Percentiles rank a stretch among this genome's conserved stretches.
These are phyloP conservation scores for Chlorella ohadii DNA, from an alignment of 139 green algal species.

Conservation along the genomic window DNA sequence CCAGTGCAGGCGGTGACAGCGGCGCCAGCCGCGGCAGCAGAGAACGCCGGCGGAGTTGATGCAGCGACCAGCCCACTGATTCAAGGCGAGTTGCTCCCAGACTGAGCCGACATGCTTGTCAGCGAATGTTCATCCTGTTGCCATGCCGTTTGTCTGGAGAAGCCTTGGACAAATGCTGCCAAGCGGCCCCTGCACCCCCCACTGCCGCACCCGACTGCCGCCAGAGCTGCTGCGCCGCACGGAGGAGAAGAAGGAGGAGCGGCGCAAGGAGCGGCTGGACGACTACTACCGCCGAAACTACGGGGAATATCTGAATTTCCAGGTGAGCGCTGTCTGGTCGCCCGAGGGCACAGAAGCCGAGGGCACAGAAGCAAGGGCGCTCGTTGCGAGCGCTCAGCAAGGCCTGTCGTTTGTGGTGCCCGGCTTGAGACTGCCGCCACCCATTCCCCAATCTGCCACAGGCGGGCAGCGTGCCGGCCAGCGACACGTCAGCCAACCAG, in stretches of 20 bases:
- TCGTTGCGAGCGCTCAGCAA: too few relatives aligned
- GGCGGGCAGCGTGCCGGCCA: not conserved
- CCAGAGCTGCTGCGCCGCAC: constrained; percentile 51
- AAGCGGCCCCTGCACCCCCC: too few relatives aligned
- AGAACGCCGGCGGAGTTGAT: constrained; percentile 24
- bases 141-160: too few relatives aligned
- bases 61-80: constrained; percentile 7
- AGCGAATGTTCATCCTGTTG: too few relatives aligned
- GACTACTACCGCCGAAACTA: constrained; percentile 55
- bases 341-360: too few relatives aligned
- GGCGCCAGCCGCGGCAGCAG: not conserved
- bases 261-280: constrained; percentile 42
- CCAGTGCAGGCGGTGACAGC: not conserved
- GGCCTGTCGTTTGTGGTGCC: too few relatives aligned
- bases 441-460: not conserved
- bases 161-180: too few relatives aligned
- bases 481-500: constrained; percentile 4
- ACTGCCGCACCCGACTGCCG: too few relatives aligned
- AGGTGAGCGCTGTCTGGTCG: not conserved
- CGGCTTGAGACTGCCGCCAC: not conserved
- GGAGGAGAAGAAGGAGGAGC: constrained; percentile 50
- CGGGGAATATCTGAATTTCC: constrained; percentile 29
- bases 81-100: constrained; percentile 24
- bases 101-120: too few relatives aligned
- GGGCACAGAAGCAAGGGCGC: too few relatives aligned